A percentile compares a stretch with the other conserved stretches of the same genome.
Conservation (phyloP, 371 early-diverging fungal species). For the Lichtheimia hyalospora region DNA sequence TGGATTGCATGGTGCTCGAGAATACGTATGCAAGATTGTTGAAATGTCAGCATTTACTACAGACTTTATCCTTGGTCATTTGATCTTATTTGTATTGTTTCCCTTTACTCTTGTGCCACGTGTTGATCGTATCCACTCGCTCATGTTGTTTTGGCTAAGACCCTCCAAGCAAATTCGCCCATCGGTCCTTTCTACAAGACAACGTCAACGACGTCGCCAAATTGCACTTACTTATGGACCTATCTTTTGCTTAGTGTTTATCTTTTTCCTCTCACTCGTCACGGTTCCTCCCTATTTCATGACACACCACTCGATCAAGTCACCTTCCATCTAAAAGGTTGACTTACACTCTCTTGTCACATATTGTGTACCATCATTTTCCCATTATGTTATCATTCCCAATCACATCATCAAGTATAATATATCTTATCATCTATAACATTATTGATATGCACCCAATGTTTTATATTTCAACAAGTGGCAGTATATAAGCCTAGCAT, state of each 20-base stretch:
- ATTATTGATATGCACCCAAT: too few species aligned
- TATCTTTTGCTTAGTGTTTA: constrained; percentile 57
- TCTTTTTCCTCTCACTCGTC: constrained; percentile 15
- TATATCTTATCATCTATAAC: too few species aligned
- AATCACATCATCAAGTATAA: too few species aligned
- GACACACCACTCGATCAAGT: not conserved
- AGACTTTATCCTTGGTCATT: constrained; percentile 79
- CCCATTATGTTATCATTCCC: too few species aligned
- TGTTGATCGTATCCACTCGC: constrained; percentile 78
- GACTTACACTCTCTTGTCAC: too few species aligned
- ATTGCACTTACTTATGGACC: constrained; percentile 65
- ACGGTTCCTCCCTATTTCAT: constrained; percentile 15
- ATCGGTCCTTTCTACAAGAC: constrained; percentile 72
- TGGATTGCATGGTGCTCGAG: constrained; percentile 56
- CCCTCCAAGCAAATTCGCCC: constrained; percentile 77
- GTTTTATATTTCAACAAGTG: too few species aligned
- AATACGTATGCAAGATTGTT: constrained; percentile 84
- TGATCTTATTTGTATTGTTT: constrained; percentile 71
- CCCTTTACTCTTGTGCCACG: constrained; percentile 73
- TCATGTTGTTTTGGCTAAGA: constrained; percentile 82
- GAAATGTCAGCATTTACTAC: constrained; percentile 84
- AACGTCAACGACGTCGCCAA: constrained; percentile 59
- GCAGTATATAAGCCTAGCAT: too few species aligned
- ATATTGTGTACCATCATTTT: too few species aligned
- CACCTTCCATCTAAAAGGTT: too few species aligned